A percentile compares a stretch with the other conserved stretches of the same genome.
Evolutionary conservation across 345 rosid genomes (phyloP).

Genomic region (Camelina sativa): DNA sequence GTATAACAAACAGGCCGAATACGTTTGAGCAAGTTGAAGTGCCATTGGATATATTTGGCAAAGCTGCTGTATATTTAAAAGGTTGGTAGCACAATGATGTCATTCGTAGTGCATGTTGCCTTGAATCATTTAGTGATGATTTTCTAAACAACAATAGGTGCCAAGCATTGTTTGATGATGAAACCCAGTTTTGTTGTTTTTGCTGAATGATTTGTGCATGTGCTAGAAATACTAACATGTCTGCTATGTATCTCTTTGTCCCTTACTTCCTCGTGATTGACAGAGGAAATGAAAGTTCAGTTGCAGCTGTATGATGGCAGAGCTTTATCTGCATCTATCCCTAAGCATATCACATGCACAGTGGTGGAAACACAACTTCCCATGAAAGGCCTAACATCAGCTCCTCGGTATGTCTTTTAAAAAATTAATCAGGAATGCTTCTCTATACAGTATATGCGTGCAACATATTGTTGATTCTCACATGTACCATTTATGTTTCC

Average conservation of each 20-base stretch:
- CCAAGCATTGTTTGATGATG: background rate
- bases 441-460: background rate
- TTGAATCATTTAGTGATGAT: background rate
- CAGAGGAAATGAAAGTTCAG: conserved; percentile 88
- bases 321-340: conserved; percentile 77
- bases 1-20: conserved; percentile 57
- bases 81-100: conserved; percentile 50
- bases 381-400: conserved; percentile 65
- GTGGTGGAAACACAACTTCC: conserved; percentile 70
- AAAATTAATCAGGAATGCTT: background rate
- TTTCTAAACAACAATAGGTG: background rate
- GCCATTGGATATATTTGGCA: conserved; percentile 74
- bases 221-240: conserved; percentile 3
- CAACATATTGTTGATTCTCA: background rate
- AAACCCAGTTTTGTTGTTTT: background rate
- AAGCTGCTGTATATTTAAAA: conserved; percentile 71
- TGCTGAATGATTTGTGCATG: background rate
- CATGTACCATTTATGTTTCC: conserved; percentile 13
- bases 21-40: conserved; percentile 90
- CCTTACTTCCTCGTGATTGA: conserved; percentile 24
- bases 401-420: conserved; percentile 63
- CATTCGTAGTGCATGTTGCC: background rate
- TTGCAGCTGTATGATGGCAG: conserved; percentile 77
- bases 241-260: background rate
- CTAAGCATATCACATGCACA: conserved; percentile 76